Conservation (phyloP, 495 filamentous ascomycete genomes). For the Aspergillus cristatus region DNA sequence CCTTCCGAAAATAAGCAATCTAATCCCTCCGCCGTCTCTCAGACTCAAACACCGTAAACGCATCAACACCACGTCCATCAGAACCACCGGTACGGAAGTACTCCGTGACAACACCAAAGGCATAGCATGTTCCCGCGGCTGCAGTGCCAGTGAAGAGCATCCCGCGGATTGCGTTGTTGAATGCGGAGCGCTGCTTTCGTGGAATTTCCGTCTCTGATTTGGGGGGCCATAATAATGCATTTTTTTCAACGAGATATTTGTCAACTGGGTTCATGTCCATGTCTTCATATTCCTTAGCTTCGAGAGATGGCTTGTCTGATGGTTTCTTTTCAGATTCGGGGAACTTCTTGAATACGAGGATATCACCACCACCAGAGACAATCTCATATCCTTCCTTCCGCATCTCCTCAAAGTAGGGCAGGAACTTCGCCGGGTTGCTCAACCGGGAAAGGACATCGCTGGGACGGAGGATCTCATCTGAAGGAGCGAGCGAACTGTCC, state of each 20-base stretch:
- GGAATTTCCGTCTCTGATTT: constrained; percentile 6
- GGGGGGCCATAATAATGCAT: neutral
- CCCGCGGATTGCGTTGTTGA: constrained; percentile 34
- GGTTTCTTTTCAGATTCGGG: constrained; percentile 52
- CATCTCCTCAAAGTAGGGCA: constrained; percentile 57
- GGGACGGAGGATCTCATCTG: constrained; percentile 38
- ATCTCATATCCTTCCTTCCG: constrained; percentile 65
- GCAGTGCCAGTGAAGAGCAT: constrained; percentile 48
- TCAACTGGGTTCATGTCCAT: no score
- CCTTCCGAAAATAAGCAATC: no score
- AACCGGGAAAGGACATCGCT: constrained; percentile 58
- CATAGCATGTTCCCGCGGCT: constrained; percentile 56
- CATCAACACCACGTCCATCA: constrained; percentile 45
- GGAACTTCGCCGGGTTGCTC: constrained; percentile 60
- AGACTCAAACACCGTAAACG: constrained; percentile 38
- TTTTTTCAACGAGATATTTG: neutral
- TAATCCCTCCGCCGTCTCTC: constrained; percentile 23
- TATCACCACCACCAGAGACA: constrained; percentile 56
- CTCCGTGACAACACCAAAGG: constrained; percentile 58
- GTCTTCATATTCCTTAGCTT: no score
- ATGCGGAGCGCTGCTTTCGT: constrained; percentile 15
- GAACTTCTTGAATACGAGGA: constrained; percentile 59
- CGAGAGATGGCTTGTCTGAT: no score
- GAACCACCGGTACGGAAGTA: constrained; percentile 52
- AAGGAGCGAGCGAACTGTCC: constrained; percentile 40